phyloP scores from a whole-genome alignment of 2,329 filamentous ascomycete species.

The Drechslera avenae region DNA sequence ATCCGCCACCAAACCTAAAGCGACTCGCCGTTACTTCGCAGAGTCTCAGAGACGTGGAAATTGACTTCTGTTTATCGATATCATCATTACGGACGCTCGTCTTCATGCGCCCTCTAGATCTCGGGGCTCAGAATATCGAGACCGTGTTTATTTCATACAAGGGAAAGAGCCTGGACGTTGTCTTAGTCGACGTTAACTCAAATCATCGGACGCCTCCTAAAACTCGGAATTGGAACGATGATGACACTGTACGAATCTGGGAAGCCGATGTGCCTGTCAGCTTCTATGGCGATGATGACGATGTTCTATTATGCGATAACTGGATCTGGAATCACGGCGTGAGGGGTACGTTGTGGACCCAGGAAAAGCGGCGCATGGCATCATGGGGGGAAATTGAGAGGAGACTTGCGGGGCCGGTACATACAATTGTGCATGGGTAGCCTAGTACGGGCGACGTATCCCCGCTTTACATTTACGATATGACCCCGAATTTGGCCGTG shows the following conservation, averaged over 20 bases:
- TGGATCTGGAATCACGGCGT: constrained; percentile 37
- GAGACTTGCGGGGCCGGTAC: constrained; percentile 17
- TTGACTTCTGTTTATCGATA: constrained; percentile 26
- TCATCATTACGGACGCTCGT: constrained; percentile 26
- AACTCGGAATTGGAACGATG: constrained; percentile 26
- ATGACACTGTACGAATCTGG: constrained; percentile 32
- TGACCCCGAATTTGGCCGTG: not conserved
- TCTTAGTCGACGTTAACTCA: constrained; percentile 34
- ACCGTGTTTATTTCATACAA: constrained; percentile 24
- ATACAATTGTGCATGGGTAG: constrained; percentile 3
- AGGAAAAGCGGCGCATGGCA: constrained; percentile 29
- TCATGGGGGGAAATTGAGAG: constrained; percentile 25
- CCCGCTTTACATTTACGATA: too few relatives aligned
- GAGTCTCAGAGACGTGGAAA: constrained; percentile 13
- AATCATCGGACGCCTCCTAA: constrained; percentile 29
- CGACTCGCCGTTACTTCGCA: constrained; percentile 32
- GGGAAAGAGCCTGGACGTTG: constrained; percentile 27
- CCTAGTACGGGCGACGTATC: not conserved
- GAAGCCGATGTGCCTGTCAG: constrained; percentile 36
- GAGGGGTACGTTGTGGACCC: constrained; percentile 28
- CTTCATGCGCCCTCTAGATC: constrained; percentile 19
- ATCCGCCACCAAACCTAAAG: constrained; percentile 32
- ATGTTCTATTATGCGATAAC: constrained; percentile 27
- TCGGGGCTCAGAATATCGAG: constrained; percentile 25
- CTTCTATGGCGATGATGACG: constrained; percentile 38